A percentile compares a stretch with the other conserved stretches of the same genome.
Conservation (phyloP, 163 green algal genomes). For the Coccomyxa subellipsoidea region DNA sequence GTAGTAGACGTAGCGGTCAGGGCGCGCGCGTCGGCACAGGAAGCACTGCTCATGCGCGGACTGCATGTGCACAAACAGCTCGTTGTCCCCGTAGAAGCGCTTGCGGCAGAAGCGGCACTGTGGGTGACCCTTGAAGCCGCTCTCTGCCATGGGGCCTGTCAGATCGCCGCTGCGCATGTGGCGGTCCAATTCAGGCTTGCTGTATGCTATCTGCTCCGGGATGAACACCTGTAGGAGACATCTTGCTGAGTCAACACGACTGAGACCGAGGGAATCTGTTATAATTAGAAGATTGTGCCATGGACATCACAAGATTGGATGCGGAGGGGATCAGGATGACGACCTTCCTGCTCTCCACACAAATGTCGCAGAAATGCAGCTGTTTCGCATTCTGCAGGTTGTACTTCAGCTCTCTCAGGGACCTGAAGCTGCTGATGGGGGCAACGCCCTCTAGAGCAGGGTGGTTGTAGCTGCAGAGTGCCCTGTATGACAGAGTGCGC, state of each 20-base stretch:
- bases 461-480: slow-evolving; percentile 78
- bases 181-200: slow-evolving; percentile 60
- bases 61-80: slow-evolving; percentile 93
- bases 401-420: slow-evolving; percentile 60
- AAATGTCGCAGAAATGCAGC: slow-evolving; percentile 87
- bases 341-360: slow-evolving; percentile 86
- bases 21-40: slow-evolving; percentile 71
- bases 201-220: slow-evolving; percentile 90
- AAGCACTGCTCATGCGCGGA: slow-evolving; percentile 87
- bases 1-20: slow-evolving; percentile 87
- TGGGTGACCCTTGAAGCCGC: slow-evolving; percentile 84
- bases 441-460: slow-evolving; percentile 33
- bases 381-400: slow-evolving; percentile 56
- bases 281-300: no score
- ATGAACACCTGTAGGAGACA: slow-evolving; percentile 77
- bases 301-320: no score
- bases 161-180: slow-evolving; percentile 77
- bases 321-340: neutral
- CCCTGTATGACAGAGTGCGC: slow-evolving; percentile 23
- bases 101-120: slow-evolving; percentile 81
- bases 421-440: slow-evolving; percentile 44
- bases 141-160: slow-evolving; percentile 70
- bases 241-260: neutral
- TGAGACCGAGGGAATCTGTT: no score
- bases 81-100: slow-evolving; percentile 84